Base-by-base conservation (phyloP, 2,329 filamentous ascomycete species). In the Myriosclerotinia scirpicola region DNA sequence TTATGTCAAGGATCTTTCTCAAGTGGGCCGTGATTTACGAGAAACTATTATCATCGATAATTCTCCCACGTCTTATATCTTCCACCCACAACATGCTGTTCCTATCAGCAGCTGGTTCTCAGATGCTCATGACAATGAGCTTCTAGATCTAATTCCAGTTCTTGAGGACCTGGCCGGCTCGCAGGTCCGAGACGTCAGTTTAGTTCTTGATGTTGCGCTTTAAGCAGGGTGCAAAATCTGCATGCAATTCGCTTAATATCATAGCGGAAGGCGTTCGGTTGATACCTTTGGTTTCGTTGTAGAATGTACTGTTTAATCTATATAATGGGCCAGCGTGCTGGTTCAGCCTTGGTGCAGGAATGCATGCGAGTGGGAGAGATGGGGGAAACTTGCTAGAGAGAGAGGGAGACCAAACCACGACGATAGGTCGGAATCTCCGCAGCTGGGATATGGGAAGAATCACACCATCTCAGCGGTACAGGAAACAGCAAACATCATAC, bases 41-140 rank as follows among this genome's bases (percentile, higher is more conserved):
- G 94, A 99, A 77, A 99, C 94, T 26, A 99, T 99, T 77, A 99
- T 99, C 78, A 99, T 99, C 76, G 95, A 99, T 82, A 99, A 99
- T 80, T 98, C 95, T 56, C 95, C 95, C 2, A 99, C 95, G 5
- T 98, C 94, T 15, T 99, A 99, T 82, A 98, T 99, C 75, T 99
- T 99, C 85, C 95, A 99, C 78, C 95, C 95, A 34, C 94, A 99
- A 81, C 95, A 99, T 78, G 95, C 95, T 69, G 94, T 99, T 60
- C 95, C 95, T 36, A 99, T 99, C 81, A 97, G 93, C 85, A 98
- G 94, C 84, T 99, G 95, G 95, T 99, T 99, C 82, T 97, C 93
- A 72, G 95, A 99, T 80, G 95, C 95, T 69, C 95, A 99, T 80
- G 95, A 99, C 82, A 99, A 99, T 80, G 95, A 99, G 84, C 85